phyloP scores from a whole-genome alignment of 2,329 filamentous ascomycete genomes.

The Sphaerostilbella broomeana region DNA sequence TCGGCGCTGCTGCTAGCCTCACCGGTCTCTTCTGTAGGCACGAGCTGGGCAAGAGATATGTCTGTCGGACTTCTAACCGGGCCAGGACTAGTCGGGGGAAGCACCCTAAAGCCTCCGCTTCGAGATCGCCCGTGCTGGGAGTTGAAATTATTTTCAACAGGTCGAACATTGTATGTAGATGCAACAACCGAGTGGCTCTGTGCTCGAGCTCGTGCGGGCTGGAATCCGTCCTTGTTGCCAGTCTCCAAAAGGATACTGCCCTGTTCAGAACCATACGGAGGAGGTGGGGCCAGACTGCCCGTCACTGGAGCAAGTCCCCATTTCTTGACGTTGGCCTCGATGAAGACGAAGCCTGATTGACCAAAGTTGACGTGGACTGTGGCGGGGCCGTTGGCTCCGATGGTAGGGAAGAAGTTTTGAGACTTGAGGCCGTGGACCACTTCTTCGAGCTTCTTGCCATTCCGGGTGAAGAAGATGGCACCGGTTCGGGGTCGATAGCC shows the following conservation, averaged over 20 bases:
- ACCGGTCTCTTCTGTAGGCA: conserved; percentile 64
- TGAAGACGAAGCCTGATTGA: conserved; percentile 96
- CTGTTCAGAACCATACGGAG: conserved; percentile 94
- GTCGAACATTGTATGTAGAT: conserved; percentile 33
- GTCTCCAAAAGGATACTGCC: conserved; percentile 91
- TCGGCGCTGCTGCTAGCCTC: conserved; percentile 39
- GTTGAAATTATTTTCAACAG: conserved; percentile 42
- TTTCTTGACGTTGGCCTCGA: conserved; percentile 99
- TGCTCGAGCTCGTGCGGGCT: conserved; percentile 35
- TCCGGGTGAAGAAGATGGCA: conserved; percentile 95
- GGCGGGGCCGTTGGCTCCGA: conserved; percentile 92
- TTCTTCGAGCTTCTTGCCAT: conserved; percentile 95
- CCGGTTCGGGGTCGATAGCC: conserved; percentile 92
- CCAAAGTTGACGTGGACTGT: conserved; percentile 95
- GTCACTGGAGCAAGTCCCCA: conserved; percentile 97
- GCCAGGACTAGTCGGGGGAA: conserved; percentile 76
- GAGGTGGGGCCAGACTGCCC: conserved; percentile 87
- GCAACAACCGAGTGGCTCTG: conserved; percentile 37
- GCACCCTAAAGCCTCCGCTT: conserved; percentile 71
- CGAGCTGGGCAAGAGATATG: conserved; percentile 84
- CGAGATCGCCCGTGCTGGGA: conserved; percentile 66
- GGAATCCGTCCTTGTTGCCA: conserved; percentile 58
- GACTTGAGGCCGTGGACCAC: conserved; percentile 87
- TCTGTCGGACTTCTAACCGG: conserved; percentile 88
- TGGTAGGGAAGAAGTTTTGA: conserved; percentile 94